Evolutionary conservation across 1,284 basidiomycete genomes (phyloP), one percentile per base, ranked within the genome.

Genomic region (Cutaneotrichosporon cavernicola): DNA sequence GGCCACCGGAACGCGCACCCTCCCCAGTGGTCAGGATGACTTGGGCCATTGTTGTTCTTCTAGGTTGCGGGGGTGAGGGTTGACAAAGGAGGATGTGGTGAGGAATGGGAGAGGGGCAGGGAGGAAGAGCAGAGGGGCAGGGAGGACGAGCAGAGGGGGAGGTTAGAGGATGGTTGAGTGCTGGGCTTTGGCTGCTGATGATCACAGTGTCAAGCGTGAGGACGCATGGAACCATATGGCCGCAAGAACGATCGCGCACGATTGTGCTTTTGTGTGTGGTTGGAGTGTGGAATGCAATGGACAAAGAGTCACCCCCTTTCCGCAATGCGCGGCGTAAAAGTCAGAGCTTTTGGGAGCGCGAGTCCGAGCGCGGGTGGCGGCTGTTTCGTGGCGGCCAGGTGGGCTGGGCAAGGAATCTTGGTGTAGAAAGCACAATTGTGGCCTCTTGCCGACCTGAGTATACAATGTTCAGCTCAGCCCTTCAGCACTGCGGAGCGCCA

Each of bases 1-100:
- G 21, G 21, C 13, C n/a, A 26, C 22, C n/a, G 22, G 9, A n/a
- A 26, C 58, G 58, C 21, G 14, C 34, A 1, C 32, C 31, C 36
- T 26, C 50, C 8, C 32, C 49, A 5, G 50, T 60, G 5, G 94
- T 95, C 58, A 97, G 81, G 64, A 97, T 83, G 64, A 86, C 86
- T n/a, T 79, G 82, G 0, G 93, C 90, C 6, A 89, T 81, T 30
- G 75, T 46, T 46, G 43, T 46, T 46, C 43, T 46, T 46, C 21
- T 46, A 46, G 18, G 16, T 46, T n/a, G 18, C 16, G n/a, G 18
- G 18, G 43, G 40, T 43, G 40, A 43, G 43, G 43, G 38, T 16
- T 7, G 38, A 40, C 38, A 40, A 40, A 40, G 38, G 38, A 11
- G 13, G 38, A 10, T 40, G 38, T 40, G 38, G 38, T 36, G 38